Evolutionary conservation across 1,284 basidiomycete species (phyloP), one percentile per base, ranked within the genome.

Genomic region (Heliocybe sulcata): DNA sequence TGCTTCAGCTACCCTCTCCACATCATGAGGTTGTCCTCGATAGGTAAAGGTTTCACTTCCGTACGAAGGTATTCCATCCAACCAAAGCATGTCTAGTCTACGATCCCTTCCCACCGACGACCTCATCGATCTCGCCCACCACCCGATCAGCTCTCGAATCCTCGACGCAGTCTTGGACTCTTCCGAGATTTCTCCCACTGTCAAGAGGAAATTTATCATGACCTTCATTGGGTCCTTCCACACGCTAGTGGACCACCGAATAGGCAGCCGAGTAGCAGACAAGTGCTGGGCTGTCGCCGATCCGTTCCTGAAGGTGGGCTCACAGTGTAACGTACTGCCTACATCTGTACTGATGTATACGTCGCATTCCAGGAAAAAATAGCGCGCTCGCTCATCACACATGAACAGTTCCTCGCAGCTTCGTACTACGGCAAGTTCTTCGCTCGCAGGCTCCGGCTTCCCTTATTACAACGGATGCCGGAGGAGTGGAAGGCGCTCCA

Each of bases 371-470:
- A 93, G 89, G 93, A 96, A 72, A 95, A 94, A 70, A 92, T 98
- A 52, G 93, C 90, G 1, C 81, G 82, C 14, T 88, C 88, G 11
- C 72, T 96, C 10, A 72, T 92, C 25, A 72, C 80, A 0, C 79
- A 90, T 55, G 87, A 93, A 59, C 79, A 82, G 25, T 73, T 74
- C 19, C 80, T 98, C 20, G 81, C 83, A 1, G 83, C 77, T 4
- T 92, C 89, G 1, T 85, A 80, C 64, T 96, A 85, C 63, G 94
- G 93, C 35, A 92, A 90, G 66, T 96, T 85, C 74, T 92, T 97
- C 62, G 79, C 82, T 35, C 79, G 86, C 42, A 87, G 85, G 64
- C 74, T 97, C 53, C 87, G 91, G 60, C 68, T 98, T 16, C 80
- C 90, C 61, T 73, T 97, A 16, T 79, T 95, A 20, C 80, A 86